Base-by-base conservation (phyloP, 495 filamentous ascomycete genomes). In the Immersiella caudata region DNA sequence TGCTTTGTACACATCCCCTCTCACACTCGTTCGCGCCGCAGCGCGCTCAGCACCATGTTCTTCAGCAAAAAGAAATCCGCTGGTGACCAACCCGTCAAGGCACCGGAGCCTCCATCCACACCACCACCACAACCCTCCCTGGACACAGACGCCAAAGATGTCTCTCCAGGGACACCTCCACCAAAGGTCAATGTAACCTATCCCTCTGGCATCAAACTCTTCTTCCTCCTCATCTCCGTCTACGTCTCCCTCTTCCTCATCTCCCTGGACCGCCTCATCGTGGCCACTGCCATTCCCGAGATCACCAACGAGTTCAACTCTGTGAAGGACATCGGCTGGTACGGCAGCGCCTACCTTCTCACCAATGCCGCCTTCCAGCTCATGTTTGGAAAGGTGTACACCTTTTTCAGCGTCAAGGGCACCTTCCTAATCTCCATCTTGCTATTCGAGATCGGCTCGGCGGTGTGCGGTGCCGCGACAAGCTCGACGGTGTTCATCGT, bases 281-380 rank as follows among this genome's bases (percentile, higher is more conserved):
- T 81, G 62, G 76, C 78, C 3, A 82, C 80, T 0, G 84, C 84
- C 24, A 84, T 85, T 27, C 84, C 83, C 9, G 71, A 76, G 35
- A 87, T 86, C 55, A 83, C 83, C 0, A 73, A 80, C 59, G 78
- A 81, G 8, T 84, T 85, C 66, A 60, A 80, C 57, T 80, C 80
- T 0, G 69, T 83, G n/a, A 69, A 67, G 3, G 83, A 87, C 71
- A 79, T 86, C 24, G 80, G 83, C 60, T 88, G 85, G 86, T 88
- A 88, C 67, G 84, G 81, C 5, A 79, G 75, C 56, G 79, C 80
- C 8, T 87, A 87, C 66, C 71, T 85, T 35, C 69, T 88, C 78
- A 71, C 80, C 51, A 76, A 73, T 71, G 81, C 79, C 36, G 75
- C 66, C 54, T 69, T 72, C 49, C 80, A 84, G 60, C 81, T 85